Evolutionary conservation across 139 green algal genomes (phyloP).

Genomic region (Chlamydomonas sp.): DNA sequence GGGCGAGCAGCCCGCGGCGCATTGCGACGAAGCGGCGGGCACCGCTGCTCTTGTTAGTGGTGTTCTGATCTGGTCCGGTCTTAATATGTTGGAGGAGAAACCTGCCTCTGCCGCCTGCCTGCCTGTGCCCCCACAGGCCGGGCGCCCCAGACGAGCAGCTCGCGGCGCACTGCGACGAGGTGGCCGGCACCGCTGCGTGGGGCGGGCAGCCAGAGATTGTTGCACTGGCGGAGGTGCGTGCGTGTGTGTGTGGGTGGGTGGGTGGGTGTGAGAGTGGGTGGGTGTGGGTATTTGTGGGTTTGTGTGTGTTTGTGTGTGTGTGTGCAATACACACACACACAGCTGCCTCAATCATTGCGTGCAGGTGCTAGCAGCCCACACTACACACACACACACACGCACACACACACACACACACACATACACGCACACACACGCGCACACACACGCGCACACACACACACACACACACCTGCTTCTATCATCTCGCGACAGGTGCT

Average conservation of each 20-base stretch:
- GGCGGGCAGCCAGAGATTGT: conserved; percentile 86
- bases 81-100: no score
- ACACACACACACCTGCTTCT: not conserved
- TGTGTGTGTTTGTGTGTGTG: no score
- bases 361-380: no score
- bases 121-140: conserved; percentile 20
- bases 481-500: conserved; percentile 41
- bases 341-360: no score
- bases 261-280: not conserved
- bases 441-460: no score
- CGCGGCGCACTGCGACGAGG: conserved; percentile 64
- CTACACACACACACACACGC: no score
- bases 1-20: conserved; percentile 49
- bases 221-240: conserved; percentile 14
- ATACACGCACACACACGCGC: no score
- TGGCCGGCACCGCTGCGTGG: conserved; percentile 76
- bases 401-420: no score
- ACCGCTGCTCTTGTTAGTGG: no score
- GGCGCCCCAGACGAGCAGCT: conserved; percentile 34
- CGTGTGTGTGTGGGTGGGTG: not conserved
- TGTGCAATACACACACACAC: no score
- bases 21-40: conserved; percentile 63
- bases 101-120: not conserved
- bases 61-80: no score
- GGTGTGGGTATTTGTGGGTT: no score